Evolutionary conservation across 176 grass and related monocot genomes (phyloP).

Genomic region (Eragrostis curvula): DNA sequence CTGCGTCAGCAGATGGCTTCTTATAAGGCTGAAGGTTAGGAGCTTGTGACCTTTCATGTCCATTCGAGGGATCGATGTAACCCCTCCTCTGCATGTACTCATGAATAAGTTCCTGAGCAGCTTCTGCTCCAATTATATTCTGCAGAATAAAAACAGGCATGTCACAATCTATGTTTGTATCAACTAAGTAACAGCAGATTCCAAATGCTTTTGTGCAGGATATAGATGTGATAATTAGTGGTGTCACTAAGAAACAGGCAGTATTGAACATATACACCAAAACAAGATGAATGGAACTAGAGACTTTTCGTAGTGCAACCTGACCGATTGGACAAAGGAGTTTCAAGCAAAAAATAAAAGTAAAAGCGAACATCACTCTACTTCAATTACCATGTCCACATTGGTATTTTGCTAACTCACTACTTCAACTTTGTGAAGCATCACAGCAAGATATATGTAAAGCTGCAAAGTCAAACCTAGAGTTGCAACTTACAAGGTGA

Average conservation of each 20-base stretch:
- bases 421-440: constrained; percentile 12
- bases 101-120: constrained; percentile 70
- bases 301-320: background rate
- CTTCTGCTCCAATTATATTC: constrained; percentile 90
- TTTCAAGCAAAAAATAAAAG: background rate
- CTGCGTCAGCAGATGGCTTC: constrained; percentile 62
- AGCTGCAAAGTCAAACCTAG: background rate
- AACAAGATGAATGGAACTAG: constrained; percentile 19
- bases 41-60: constrained; percentile 29
- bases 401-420: background rate
- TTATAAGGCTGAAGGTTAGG: constrained; percentile 60
- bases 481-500: background rate
- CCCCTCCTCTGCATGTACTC: constrained; percentile 86
- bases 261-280: constrained; percentile 13
- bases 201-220: constrained; percentile 9
- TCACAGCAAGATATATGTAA: background rate
- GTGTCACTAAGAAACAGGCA: background rate
- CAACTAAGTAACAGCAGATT: constrained; percentile 20
- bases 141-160: constrained; percentile 40
- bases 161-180: background rate
- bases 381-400: constrained; percentile 10
- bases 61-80: constrained; percentile 52
- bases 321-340: background rate
- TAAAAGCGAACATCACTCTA: background rate
- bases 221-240: constrained; percentile 13